Conservation (phyloP, 2,329 filamentous ascomycete species). For the Capronia americana region DNA sequence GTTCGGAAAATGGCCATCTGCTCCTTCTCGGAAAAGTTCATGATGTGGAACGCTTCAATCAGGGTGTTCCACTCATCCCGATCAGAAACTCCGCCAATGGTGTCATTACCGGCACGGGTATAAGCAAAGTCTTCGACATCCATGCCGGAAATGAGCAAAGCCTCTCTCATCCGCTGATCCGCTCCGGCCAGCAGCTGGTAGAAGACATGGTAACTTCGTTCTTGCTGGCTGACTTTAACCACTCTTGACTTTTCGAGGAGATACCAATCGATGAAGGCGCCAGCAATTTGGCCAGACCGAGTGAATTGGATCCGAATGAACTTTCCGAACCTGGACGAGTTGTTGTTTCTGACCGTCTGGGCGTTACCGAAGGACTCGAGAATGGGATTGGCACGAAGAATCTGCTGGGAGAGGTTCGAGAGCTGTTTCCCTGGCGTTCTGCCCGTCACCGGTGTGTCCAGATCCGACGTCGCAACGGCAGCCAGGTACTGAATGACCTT, state of each 20-base stretch:
- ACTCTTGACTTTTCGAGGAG: conserved; percentile 97
- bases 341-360: conserved; percentile 97
- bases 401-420: conserved; percentile 93
- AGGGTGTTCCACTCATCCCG: conserved; percentile 86
- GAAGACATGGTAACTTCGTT: conserved; percentile 97
- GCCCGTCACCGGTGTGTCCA: conserved; percentile 66
- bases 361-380: conserved; percentile 98
- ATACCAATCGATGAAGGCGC: conserved; percentile 99
- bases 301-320: conserved; percentile 98
- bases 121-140: conserved; percentile 90
- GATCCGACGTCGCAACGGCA: conserved; percentile 77
- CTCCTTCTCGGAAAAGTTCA: conserved; percentile 88
- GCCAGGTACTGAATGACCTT: conserved; percentile 99
- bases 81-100: conserved; percentile 88
- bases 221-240: conserved; percentile 82
- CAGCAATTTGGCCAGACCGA: conserved; percentile 84
- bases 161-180: conserved; percentile 72
- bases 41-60: conserved; percentile 90
- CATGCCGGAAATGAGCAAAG: conserved; percentile 76
- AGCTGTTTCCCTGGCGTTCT: conserved; percentile 70
- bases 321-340: conserved; percentile 97
- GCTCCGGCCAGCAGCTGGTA: conserved; percentile 93
- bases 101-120: conserved; percentile 88
- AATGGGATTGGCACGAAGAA: conserved; percentile 93
- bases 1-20: conserved; percentile 83